Evolutionary conservation across 345 rosid species (phyloP).

Genomic region (Rhizophora apiculata): DNA sequence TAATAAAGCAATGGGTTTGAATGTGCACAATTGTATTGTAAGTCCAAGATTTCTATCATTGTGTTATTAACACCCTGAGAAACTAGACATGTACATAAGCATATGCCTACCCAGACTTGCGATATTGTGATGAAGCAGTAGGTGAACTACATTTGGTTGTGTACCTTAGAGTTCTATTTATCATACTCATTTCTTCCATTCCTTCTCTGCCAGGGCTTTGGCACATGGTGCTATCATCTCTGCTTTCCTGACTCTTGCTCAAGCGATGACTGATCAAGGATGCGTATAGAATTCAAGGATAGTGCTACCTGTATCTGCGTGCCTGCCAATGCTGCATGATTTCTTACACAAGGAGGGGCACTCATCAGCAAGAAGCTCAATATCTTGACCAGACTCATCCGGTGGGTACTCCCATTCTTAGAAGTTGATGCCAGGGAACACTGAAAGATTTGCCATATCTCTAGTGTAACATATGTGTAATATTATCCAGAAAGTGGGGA

Average conservation of each 20-base stretch:
- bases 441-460: conserved; percentile 1
- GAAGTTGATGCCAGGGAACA: neutral
- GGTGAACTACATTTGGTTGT: neutral
- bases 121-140: too few relatives aligned
- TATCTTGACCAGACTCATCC: neutral
- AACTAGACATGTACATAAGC: too few relatives aligned
- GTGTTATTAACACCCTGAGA: too few relatives aligned
- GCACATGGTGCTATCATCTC: conserved; percentile 85
- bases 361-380: neutral
- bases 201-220: conserved; percentile 59
- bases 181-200: neutral
- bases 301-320: conserved; percentile 7
- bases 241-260: conserved; percentile 86
- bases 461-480: conserved; percentile 28
- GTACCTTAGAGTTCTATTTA: neutral
- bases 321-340: too few relatives aligned
- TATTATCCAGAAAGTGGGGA: conserved; percentile 9
- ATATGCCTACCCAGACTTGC: too few relatives aligned
- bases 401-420: neutral
- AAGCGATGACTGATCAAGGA: conserved; percentile 99
- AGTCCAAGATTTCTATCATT: too few relatives aligned
- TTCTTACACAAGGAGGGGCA: too few relatives aligned
- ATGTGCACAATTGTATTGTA: too few relatives aligned
- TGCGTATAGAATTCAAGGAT: conserved; percentile 53
- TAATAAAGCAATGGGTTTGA: too few relatives aligned